Percentiles rank a stretch among this genome's conserved stretches.
phyloP scores from a whole-genome alignment of 441 rosid species.

The Croton laevigatus region DNA sequence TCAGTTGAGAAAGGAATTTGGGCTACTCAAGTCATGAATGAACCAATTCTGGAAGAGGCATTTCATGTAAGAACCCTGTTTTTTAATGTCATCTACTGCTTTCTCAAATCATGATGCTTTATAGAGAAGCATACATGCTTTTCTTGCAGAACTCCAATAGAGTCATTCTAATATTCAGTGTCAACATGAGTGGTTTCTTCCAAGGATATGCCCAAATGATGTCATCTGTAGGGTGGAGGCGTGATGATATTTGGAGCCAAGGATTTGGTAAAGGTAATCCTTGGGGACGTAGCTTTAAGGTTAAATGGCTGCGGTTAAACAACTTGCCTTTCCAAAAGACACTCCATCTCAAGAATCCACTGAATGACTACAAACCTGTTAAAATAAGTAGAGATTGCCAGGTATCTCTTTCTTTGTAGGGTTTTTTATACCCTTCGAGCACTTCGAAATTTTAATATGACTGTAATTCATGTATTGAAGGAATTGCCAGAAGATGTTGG shows the following conservation, averaged over 20 bases:
- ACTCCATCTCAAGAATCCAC: slow-evolving; percentile 89
- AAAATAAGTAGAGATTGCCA: slow-evolving; percentile 98
- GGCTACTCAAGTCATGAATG: slow-evolving; percentile 99
- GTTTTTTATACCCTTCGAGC: slow-evolving; percentile 10
- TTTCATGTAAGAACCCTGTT: slow-evolving; percentile 64
- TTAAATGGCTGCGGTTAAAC: slow-evolving; percentile 80
- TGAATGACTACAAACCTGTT: slow-evolving; percentile 91
- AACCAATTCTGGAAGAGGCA: slow-evolving; percentile 93
- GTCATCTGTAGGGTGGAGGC: slow-evolving; percentile 92
- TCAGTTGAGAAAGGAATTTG: slow-evolving; percentile 84
- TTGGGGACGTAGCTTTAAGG: slow-evolving; percentile 95
- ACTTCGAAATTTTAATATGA: slow-evolving; percentile 10
- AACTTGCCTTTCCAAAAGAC: slow-evolving; percentile 95
- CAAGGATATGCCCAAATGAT: slow-evolving; percentile 99
- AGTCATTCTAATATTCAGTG: slow-evolving; percentile 86
- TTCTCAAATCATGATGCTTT: slow-evolving; percentile 31
- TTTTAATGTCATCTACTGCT: slow-evolving; percentile 20
- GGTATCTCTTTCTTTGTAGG: slow-evolving; percentile 38
- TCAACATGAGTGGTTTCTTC: slow-evolving; percentile 99
- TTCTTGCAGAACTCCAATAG: slow-evolving; percentile 78
- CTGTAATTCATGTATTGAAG: slow-evolving; percentile 37
- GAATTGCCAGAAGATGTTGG: slow-evolving; percentile 91
- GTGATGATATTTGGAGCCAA: slow-evolving; percentile 87
- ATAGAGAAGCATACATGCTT: slow-evolving; percentile 31
- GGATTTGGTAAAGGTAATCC: slow-evolving; percentile 83